Percentiles rank a stretch among this genome's conserved stretches.
phyloP scores from a whole-genome alignment of 352 stramenopile species.

The Phytophthora megakarya region DNA sequence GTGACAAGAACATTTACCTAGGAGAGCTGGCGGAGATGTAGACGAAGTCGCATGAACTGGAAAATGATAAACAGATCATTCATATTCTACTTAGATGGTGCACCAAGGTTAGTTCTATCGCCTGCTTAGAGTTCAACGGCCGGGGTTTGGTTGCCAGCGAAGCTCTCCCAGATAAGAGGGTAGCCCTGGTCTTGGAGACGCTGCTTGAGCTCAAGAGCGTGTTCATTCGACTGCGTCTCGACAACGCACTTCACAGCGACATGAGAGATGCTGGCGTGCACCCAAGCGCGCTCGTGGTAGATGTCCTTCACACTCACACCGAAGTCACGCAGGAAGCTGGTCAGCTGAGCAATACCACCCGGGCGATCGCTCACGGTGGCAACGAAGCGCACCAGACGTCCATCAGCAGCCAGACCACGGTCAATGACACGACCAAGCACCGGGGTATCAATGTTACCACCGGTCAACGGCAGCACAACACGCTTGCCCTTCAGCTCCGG shows the following conservation, averaged over 20 bases:
- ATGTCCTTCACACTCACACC: constrained; percentile 96
- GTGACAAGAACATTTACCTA: constrained; percentile 88
- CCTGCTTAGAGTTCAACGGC: constrained; percentile 37
- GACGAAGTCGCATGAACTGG: not conserved
- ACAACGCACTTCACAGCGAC: constrained; percentile 97
- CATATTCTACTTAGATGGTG: constrained; percentile 38
- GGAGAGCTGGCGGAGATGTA: constrained; percentile 73
- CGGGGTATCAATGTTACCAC: constrained; percentile 98
- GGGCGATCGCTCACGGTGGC: constrained; percentile 96
- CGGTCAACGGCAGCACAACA: constrained; percentile 95
- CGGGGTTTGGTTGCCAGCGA: constrained; percentile 21
- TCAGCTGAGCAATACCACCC: constrained; percentile 93
- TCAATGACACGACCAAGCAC: constrained; percentile 96
- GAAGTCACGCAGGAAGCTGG: constrained; percentile 88
- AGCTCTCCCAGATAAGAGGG: constrained; percentile 84
- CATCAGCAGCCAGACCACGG: constrained; percentile 95
- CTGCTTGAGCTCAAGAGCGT: constrained; percentile 89
- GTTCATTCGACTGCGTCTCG: constrained; percentile 94
- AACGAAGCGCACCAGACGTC: constrained; percentile 95
- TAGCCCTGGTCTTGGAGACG: constrained; percentile 88
- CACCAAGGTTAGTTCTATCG: constrained; percentile 22
- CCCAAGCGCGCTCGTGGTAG: constrained; percentile 96
- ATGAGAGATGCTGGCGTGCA: constrained; percentile 95
- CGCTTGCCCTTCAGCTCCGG: constrained; percentile 94
- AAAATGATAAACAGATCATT: constrained; percentile 32